Evolutionary conservation across 495 filamentous ascomycete species (phyloP).

Genomic region (Talaromyces wortmannii): DNA sequence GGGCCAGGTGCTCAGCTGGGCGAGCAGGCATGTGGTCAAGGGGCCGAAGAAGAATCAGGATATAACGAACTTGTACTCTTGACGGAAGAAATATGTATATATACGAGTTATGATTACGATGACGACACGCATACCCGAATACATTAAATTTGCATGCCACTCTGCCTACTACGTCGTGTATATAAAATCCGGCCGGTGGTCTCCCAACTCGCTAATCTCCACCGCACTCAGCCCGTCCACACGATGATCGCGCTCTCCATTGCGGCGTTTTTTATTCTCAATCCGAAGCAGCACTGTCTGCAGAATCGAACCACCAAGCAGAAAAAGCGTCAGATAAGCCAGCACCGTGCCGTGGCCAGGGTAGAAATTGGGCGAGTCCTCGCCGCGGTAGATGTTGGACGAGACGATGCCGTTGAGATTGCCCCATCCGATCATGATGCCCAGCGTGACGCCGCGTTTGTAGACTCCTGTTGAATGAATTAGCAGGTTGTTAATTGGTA

Average conservation of each 20-base stretch:
- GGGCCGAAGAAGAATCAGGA: slow-evolving; percentile 44
- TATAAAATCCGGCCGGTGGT: slow-evolving; percentile 69
- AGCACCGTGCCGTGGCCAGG: slow-evolving; percentile 55
- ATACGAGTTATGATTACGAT: background rate
- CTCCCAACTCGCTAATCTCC: slow-evolving; percentile 46
- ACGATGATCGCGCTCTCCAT: slow-evolving; percentile 64
- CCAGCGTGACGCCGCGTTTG: slow-evolving; percentile 81
- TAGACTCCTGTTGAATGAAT: slow-evolving; percentile 51
- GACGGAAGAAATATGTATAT: background rate
- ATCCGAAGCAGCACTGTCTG: slow-evolving; percentile 55
- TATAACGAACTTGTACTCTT: slow-evolving; percentile 25
- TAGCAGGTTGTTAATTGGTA: background rate
- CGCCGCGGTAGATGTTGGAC: slow-evolving; percentile 60
- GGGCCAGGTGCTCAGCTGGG: slow-evolving; percentile 36
- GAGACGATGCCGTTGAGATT: slow-evolving; percentile 85
- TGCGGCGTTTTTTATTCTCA: slow-evolving; percentile 31
- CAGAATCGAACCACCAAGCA: slow-evolving; percentile 53
- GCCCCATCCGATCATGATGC: slow-evolving; percentile 88
- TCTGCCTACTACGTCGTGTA: slow-evolving; percentile 52
- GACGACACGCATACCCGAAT: background rate
- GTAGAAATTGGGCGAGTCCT: slow-evolving; percentile 47
- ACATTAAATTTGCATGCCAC: background rate
- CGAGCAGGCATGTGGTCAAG: slow-evolving; percentile 38
- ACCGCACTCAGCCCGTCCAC: slow-evolving; percentile 30
- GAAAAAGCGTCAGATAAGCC: slow-evolving; percentile 52